Evolutionary conservation across 257 asterid species (phyloP), one percentile per base, ranked within the genome.

Genomic region (Nicotiana otophora): DNA sequence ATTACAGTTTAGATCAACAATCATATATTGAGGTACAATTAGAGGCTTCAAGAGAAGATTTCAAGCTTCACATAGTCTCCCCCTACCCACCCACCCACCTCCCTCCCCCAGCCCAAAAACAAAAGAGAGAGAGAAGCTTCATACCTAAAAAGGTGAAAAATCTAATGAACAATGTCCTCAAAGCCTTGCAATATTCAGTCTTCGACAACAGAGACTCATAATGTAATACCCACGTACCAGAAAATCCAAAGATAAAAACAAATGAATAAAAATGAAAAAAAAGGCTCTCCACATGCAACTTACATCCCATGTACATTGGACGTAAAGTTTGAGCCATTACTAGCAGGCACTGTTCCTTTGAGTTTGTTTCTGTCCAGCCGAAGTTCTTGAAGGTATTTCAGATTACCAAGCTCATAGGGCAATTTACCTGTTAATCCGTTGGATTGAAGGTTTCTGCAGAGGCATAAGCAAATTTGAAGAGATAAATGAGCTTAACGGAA

Each of bases 311-410:
- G 88, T 33, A 81, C 70, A 64, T 84, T 85, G 61, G 91, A 82
- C 36, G 90, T 48, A 85, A 85, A 84, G 30, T 86, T 87, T 8
- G 97, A 86, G 86, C 87, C 89, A 82, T 90, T 90, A 82, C 87
- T 88, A 58, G 91, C 93, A 39, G 96, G 95, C 62, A 96, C 75
- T 30, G 82, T 61, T 77, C 98, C 99, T 53, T 74, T 84, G 86
- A 96, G 94, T 90, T 64, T 94, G 86, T 96, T 96, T 87, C 98
- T 93, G 79, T 96, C 99, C 15, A 96, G 82, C 70, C 89, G 92
- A 84, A 94, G 94, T 82, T 93, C 98, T 86, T 88, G 87, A 62
- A 94, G 98, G 89, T 83, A 28, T 82, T 89, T 90, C 88, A 96
- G 88, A 84, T 89, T 87, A 69, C 97, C 97, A 82, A 96, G 87